These are phyloP conservation scores for Alternaria alternata DNA, from an alignment of 2,329 filamentous ascomycete species.

Conservation along the genomic window DNA sequence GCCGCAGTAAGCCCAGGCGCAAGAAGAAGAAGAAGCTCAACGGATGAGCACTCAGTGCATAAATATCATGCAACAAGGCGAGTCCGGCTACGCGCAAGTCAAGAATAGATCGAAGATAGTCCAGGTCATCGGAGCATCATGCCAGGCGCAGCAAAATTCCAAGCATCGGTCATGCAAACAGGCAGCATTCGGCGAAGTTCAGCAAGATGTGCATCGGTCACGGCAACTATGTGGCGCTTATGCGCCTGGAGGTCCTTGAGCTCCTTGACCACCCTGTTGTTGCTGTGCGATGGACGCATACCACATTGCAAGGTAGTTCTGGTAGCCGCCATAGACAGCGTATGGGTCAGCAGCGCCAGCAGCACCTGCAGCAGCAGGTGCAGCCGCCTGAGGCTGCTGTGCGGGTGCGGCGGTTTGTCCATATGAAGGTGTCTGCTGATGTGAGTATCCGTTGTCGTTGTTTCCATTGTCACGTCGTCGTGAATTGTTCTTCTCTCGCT, in stretches of 20 bases:
- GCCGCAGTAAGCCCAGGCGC: conserved; percentile 6
- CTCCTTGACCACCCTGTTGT: conserved; percentile 46
- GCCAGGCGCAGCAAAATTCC: conserved; percentile 36
- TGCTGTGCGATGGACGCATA: conserved; percentile 73
- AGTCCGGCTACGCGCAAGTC: conserved; percentile 27
- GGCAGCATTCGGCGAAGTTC: conserved; percentile 47
- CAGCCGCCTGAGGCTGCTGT: conserved; percentile 35
- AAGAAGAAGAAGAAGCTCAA: conserved; percentile 12
- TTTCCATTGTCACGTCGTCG: conserved; percentile 52
- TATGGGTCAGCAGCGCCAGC: conserved; percentile 59
- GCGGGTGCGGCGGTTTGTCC: conserved; percentile 46
- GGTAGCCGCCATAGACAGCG: conserved; percentile 82
- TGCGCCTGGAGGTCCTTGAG: conserved; percentile 47
- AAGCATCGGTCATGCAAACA: conserved; percentile 49
- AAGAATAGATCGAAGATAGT: conserved; percentile 32
- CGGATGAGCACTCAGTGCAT: conserved; percentile 26
- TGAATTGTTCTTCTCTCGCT: conserved; percentile 59
- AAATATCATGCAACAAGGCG: conserved; percentile 31
- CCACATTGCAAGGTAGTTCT: conserved; percentile 82
- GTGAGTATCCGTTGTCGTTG: conserved; percentile 57
- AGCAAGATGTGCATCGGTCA: conserved; percentile 49
- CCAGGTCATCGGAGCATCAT: conserved; percentile 30
- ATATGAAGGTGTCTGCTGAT: conserved; percentile 51
- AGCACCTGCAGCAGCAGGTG: conserved; percentile 58
- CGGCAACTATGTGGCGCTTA: conserved; percentile 43